Evolutionary conservation across 1,284 basidiomycete species (phyloP), one percentile per base, ranked within the genome.

Genomic region (Sporisorium scitamineum): DNA sequence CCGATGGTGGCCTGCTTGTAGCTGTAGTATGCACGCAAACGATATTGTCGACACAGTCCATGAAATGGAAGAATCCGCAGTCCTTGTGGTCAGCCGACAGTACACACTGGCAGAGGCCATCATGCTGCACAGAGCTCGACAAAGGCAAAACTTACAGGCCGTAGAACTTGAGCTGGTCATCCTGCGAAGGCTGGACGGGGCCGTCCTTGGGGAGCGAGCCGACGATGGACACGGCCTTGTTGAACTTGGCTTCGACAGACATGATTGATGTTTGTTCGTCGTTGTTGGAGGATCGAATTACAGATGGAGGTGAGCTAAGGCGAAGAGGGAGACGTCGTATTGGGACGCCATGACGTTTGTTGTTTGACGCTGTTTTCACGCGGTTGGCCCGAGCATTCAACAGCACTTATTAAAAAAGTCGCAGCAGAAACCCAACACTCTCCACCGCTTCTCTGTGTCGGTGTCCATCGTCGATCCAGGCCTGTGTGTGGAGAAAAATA

Each of bases 1-100:
- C 84, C 84, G n/a, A 76, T 67, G 60, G 68, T 82, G 54, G 80
- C 83, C 79, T 85, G 84, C 80, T 85, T 85, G 82, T 69, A 84
- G 61, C 72, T 79, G 73, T 39, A 16, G 27, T 48, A 27, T n/a
- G 27, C 3, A 44, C 22, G 1, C 24, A 18, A n/a, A 1, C 44
- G 18, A 32, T 20, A 44, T 18, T 18, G n/a, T 20, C n/a, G n/a
- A 42, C 20, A 42, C 14, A 5, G 16, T n/a, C n/a, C n/a, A n/a
- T n/a, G 9, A 32, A 7, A 42, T 13, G 6, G 42, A 32, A 20
- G 5, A 5, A 16, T 3, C 32, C 16, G n/a, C 6, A 31, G 42
- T 26, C 42, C 16, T 20, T 14, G 8, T 52, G 31, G 20, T 54
- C 51, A 22, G 34, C 51, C 11, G 22, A n/a, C 4, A 20, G 9